These are phyloP conservation scores for Pezicula radicicola DNA, from an alignment of 2,329 filamentous ascomycete species.

Conservation along the genomic window DNA sequence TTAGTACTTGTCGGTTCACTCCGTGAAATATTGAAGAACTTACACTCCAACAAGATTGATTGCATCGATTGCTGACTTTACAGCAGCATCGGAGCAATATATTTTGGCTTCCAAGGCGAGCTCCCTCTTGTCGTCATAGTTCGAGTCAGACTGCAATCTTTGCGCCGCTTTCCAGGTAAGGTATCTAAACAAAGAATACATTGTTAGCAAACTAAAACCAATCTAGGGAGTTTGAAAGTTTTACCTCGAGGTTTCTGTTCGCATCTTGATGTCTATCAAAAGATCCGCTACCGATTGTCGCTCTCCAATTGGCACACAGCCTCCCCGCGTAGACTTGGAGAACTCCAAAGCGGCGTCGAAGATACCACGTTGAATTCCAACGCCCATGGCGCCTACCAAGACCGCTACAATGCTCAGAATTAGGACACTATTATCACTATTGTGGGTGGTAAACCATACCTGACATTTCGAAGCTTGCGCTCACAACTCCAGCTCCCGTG, in stretches of 20 bases:
- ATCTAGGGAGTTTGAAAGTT: neutral
- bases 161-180: constrained; percentile 51
- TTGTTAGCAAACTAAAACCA: neutral
- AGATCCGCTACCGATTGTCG: constrained; percentile 49
- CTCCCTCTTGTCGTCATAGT: constrained; percentile 41
- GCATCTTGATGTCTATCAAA: constrained; percentile 49
- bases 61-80: constrained; percentile 44
- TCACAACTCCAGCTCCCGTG: constrained; percentile 38
- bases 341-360: constrained; percentile 51
- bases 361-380: constrained; percentile 49
- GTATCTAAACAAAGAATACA: constrained; percentile 33
- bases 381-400: constrained; percentile 51
- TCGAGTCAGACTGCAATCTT: constrained; percentile 25
- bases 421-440: neutral
- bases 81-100: constrained; percentile 45
- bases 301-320: constrained; percentile 40
- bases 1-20: neutral
- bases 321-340: constrained; percentile 40
- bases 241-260: constrained; percentile 37
- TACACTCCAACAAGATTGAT: constrained; percentile 52
- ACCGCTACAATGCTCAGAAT: constrained; percentile 31
- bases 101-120: constrained; percentile 48
- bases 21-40: constrained; percentile 10
- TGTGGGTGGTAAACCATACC: neutral
- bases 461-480: constrained; percentile 36